Base-by-base conservation (phyloP, 352 stramenopile genomes). In the Pythium angustatum region DNA sequence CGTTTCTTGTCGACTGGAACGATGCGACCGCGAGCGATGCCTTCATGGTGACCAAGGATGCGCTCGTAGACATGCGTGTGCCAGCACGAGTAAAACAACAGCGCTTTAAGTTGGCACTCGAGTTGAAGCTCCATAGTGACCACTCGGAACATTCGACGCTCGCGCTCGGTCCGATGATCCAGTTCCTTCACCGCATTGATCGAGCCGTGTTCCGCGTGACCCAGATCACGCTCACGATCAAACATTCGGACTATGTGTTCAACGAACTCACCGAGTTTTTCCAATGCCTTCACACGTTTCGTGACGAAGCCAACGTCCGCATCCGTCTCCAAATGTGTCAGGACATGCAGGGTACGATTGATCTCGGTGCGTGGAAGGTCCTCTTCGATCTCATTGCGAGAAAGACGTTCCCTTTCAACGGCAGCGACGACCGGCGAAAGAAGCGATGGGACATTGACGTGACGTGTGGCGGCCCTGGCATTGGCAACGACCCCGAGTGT, bases 271-370 rank as follows among this genome's bases (percentile, higher is more conserved):
- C 33, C 1, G 31, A 28, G 28, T 9, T 57, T n/a, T n/a, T n/a
- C n/a, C n/a, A n/a, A n/a, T n/a, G n/a, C n/a, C n/a, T 61, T 27
- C 54, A 51, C 41, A n/a, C 12, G 5, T 50, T 61, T 26, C 54
- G 41, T 24, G 36, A 61, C 24, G 21, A 61, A 24, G 41, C 54
- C 17, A 14, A 61, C 41, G 38, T 61, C 17, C 28, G 41, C 26
- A 61, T 61, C 30, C 54, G 54, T n/a, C 26, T 61, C 15, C 27
- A 61, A 17, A 22, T 61, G 38, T 24, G 54, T 36, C 54, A 51
- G 9, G 36, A 51, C 14, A 38, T 41, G 15, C 9, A 26, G 10
- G 8, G 19, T 19, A 40, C 54, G 19, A n/a, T 58, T 0, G 24
- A 43, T 28, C 50, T 61, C 11, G 17, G 26, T 19, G 24, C 27